phyloP scores from a whole-genome alignment of 768 basidiomycete genomes.

The Mrakia hoshinonis region DNA sequence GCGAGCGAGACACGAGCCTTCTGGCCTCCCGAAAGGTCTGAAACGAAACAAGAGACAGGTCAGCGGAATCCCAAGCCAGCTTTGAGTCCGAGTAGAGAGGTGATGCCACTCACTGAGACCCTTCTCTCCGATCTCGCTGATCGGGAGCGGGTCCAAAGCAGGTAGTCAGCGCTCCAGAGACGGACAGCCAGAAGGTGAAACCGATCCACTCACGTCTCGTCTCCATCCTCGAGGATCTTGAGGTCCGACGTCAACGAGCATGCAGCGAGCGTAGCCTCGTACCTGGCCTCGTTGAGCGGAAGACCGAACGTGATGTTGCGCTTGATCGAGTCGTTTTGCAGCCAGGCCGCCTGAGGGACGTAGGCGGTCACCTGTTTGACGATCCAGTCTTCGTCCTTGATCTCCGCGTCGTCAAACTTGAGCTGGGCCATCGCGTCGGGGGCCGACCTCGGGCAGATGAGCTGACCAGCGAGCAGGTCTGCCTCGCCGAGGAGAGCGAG shows the following conservation, averaged over 20 bases:
- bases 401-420: slow-evolving; percentile 48
- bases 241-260: slow-evolving; percentile 69
- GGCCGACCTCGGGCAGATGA: slow-evolving; percentile 73
- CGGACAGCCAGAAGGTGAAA: not conserved
- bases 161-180: not conserved
- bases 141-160: not conserved
- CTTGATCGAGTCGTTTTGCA: slow-evolving; percentile 62
- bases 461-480: slow-evolving; percentile 70
- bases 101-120: slow-evolving; percentile 33
- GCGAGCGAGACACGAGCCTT: slow-evolving; percentile 43
- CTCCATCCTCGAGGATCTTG: slow-evolving; percentile 69
- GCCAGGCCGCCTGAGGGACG: slow-evolving; percentile 61
- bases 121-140: slow-evolving; percentile 38
- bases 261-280: slow-evolving; percentile 66
- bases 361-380: slow-evolving; percentile 72
- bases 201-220: slow-evolving; percentile 57
- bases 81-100: too few relatives aligned
- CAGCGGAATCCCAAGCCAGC: too few relatives aligned
- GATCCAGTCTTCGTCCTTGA: slow-evolving; percentile 59
- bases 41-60: too few relatives aligned
- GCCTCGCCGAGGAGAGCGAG: slow-evolving; percentile 72
- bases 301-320: slow-evolving; percentile 73
- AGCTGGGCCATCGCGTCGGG: slow-evolving; percentile 56
- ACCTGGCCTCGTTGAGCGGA: slow-evolving; percentile 64
- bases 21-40: slow-evolving; percentile 47